Evolutionary conservation across 73 alveolate species (phyloP), one percentile per base, ranked within the genome.

Genomic region (Tetrahymena malaccensis): DNA sequence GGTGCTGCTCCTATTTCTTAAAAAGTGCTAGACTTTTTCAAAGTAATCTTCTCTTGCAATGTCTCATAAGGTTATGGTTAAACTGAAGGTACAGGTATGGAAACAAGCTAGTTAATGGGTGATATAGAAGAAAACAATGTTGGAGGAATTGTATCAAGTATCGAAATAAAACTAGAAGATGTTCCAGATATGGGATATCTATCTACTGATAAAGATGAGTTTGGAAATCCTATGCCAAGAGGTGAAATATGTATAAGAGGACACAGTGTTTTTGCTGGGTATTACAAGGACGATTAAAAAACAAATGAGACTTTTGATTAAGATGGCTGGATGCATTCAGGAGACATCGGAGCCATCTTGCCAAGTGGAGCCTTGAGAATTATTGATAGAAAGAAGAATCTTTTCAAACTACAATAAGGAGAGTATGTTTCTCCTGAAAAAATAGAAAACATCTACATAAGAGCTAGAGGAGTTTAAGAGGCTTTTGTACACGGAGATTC

Each of bases 401-500:
- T 99, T 85, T 99, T 98, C 96, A 99, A 99, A 96, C 96, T 99
- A 13, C 93, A 97, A n/a, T 99, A 99, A 95, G 99, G 99, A 35
- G 99, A 99, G 85, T 99, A 98, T 93, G 98, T 99, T 43, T 99
- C 99, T 6, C 99, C 99, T 11, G 99, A 98, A 94, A 99, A 98
- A 94, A 93, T 99, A 21, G 99, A 99, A 96, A 97, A 97, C 43
- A 94, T 97, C 34, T 98, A 97, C 94, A 96, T 83, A 31, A 94
- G 98, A 93, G 96, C 98, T 93, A 56, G 94, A 34, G 96, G 96
- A 31, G 98, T 98, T 33, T 94, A 97, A 19, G 98, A 98, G 93
- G 96, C 97, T 94, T 99, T 97, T 55, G 99, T 98, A 17, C 97
- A 98, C 94, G 99, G 99, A 27, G 99, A 98, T 94, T 96, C 99